Conservation (phyloP, 1,139 yeast genomes). For the Debaryomyces udenii region DNA sequence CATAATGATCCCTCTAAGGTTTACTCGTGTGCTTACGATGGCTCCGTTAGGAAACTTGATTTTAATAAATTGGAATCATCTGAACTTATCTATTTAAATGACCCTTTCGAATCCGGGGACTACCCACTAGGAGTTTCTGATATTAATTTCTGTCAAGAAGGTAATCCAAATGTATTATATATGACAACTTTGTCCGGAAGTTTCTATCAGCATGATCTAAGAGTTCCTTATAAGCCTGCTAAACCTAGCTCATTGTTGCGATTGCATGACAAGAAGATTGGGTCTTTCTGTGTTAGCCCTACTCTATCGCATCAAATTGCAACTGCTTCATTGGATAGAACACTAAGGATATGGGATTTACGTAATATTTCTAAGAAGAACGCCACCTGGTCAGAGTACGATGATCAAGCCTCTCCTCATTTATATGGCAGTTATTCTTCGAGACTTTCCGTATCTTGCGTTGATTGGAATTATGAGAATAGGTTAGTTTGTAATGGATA, state of each 20-base stretch:
- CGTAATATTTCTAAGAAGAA: constrained; percentile 49
- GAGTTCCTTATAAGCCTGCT: constrained; percentile 46
- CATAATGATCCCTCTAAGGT: constrained; percentile 54
- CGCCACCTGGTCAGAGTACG: constrained; percentile 44
- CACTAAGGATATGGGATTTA: constrained; percentile 84
- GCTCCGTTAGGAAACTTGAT: constrained; percentile 76
- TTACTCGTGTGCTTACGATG: constrained; percentile 81
- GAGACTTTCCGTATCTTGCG: constrained; percentile 78
- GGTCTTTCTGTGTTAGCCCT: constrained; percentile 84
- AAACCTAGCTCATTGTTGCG: constrained; percentile 46
- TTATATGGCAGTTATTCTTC: constrained; percentile 67
- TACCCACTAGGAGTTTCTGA: constrained; percentile 61
- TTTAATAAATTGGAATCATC: constrained; percentile 59
- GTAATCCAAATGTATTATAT: constrained; percentile 54
- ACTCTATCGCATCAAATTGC: constrained; percentile 60
- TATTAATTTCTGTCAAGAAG: constrained; percentile 52
- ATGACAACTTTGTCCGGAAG: constrained; percentile 81
- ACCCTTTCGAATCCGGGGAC: constrained; percentile 44
- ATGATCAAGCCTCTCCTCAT: constrained; percentile 48
- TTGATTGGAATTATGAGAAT: constrained; percentile 80
- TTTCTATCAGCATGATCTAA: constrained; percentile 68
- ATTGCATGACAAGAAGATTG: constrained; percentile 86
- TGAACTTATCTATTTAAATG: constrained; percentile 58
- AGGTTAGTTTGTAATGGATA: constrained; percentile 90
- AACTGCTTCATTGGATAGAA: constrained; percentile 85